Percentiles rank a stretch among this genome's conserved stretches.
Conservation (phyloP, 495 filamentous ascomycete species). For the Chaetomium tenue region DNA sequence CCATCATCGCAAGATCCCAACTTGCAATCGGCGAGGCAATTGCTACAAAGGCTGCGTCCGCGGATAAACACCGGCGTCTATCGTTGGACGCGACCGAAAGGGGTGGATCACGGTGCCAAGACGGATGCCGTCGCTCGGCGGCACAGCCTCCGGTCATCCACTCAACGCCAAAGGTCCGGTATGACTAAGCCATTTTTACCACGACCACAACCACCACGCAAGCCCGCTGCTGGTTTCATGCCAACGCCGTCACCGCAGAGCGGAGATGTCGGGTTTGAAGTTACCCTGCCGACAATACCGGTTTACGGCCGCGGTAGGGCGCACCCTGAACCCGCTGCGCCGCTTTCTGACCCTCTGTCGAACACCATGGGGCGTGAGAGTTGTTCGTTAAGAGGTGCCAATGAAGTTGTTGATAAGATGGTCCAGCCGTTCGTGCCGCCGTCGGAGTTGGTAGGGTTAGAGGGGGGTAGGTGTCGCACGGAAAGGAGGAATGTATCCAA, state of each 20-base stretch:
- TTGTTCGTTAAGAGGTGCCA: neutral
- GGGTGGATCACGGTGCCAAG: neutral
- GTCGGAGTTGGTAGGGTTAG: no score
- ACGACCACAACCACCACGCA: neutral
- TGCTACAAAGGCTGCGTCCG: constrained; percentile 3
- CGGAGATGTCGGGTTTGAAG: neutral
- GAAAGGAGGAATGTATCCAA: neutral
- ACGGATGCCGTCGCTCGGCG: neutral
- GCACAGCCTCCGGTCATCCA: neutral
- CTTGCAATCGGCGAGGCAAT: neutral
- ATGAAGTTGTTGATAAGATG: neutral
- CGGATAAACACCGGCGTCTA: constrained; percentile 8
- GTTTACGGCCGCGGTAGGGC: neutral
- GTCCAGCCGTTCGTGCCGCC: neutral
- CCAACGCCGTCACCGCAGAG: neutral
- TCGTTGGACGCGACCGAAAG: neutral
- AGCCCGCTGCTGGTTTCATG: neutral
- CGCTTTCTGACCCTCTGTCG: neutral
- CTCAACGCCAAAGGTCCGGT: neutral
- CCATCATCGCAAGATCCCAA: neutral
- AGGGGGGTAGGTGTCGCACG: neutral
- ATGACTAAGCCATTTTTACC: neutral
- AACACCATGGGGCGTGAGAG: neutral
- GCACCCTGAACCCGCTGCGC: neutral
- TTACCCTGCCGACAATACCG: neutral